Conservation (phyloP, 148 eudicot species). For the Linanthus parryae region DNA sequence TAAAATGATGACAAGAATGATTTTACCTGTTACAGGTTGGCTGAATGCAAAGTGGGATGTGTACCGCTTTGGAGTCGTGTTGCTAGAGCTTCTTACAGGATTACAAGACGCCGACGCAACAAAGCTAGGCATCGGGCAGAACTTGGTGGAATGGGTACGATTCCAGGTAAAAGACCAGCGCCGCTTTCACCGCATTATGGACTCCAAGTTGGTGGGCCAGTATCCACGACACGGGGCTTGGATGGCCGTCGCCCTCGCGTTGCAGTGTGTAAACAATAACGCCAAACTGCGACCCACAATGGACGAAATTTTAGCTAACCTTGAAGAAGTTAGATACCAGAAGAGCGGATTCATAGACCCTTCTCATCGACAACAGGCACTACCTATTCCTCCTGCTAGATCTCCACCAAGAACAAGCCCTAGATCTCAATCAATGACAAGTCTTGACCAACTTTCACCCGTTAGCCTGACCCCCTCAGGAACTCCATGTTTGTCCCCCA, state of each 20-base stretch:
- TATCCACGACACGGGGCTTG: slow-evolving; percentile 35
- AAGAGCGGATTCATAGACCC: too few relatives aligned
- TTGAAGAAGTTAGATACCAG: too few relatives aligned
- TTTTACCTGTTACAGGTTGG: slow-evolving; percentile 37
- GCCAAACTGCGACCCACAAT: slow-evolving; percentile 35
- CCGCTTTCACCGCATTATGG: slow-evolving; percentile 35
- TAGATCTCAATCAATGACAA: too few relatives aligned
- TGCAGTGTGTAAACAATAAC: slow-evolving; percentile 24
- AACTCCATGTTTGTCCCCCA: too few relatives aligned
- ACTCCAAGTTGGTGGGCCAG: slow-evolving; percentile 36
- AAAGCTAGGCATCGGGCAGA: slow-evolving; percentile 24
- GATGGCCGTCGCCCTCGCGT: slow-evolving; percentile 28
- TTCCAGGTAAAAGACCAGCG: slow-evolving; percentile 18
- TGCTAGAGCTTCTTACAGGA: slow-evolving; percentile 43
- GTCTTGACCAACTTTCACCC: too few relatives aligned
- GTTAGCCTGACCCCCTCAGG: too few relatives aligned
- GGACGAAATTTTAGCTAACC: too few relatives aligned
- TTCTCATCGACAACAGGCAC: too few relatives aligned
- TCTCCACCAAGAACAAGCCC: too few relatives aligned
- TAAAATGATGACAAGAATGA: too few relatives aligned
- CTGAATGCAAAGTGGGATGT: slow-evolving; percentile 39
- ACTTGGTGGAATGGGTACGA: slow-evolving; percentile 34
- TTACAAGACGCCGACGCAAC: slow-evolving; percentile 27
- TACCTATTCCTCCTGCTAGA: too few relatives aligned
- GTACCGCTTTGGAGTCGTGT: slow-evolving; percentile 43